Base-by-base conservation (phyloP, 106 monocot species). In the Acanthochlamys bracteata region DNA sequence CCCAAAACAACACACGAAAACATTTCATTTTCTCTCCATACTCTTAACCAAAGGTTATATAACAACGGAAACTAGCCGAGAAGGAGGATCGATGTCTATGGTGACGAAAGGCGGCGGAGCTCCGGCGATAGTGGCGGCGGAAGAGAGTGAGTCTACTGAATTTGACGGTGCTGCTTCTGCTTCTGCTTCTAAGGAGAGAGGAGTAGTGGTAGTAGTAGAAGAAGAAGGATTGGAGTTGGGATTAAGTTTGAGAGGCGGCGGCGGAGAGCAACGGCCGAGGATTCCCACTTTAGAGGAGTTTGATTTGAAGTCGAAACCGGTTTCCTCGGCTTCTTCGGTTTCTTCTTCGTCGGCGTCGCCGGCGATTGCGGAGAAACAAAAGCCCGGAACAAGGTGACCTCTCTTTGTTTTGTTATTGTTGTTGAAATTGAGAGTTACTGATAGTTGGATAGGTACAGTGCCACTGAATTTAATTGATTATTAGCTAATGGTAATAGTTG, bases 191-290 rank as follows among this genome's bases (percentile, higher is more conserved):
- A 33, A 33, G 33, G 33, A 33, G 33, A 1, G 6, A 33, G 33
- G 33, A 33, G 33, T 1, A 3, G 33, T 33, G 33, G 33, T 33
- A 6, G 33, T 20, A 23, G 56, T 24, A 11, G 59, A 59, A 11
- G 59, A 27, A 25, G 59, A 59, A 14, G 59, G 24, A 4, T 24
- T 59, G 59, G 59, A 59, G 59, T 25, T 59, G 59, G 25, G 17
- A 0, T 25, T 59, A 11, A 25, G 59, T 24, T 59, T 26, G 59
- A 25, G 25, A 33, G 24, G 59, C 24, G 59, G 57, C 25, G 25
- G 59, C 25, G 25, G 2, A 26, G 3, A 24, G 13, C 33, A 33
- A 13, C 13, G 25, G 59, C 59, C 59, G 8, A 24, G 59, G 17
- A 24, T 59, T 25, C 59, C 26, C 4, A 59, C 59, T 2, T 10